These are phyloP conservation scores for Lagerstroemia speciosa DNA, from an alignment of 345 rosid genomes.

Conservation along the genomic window DNA sequence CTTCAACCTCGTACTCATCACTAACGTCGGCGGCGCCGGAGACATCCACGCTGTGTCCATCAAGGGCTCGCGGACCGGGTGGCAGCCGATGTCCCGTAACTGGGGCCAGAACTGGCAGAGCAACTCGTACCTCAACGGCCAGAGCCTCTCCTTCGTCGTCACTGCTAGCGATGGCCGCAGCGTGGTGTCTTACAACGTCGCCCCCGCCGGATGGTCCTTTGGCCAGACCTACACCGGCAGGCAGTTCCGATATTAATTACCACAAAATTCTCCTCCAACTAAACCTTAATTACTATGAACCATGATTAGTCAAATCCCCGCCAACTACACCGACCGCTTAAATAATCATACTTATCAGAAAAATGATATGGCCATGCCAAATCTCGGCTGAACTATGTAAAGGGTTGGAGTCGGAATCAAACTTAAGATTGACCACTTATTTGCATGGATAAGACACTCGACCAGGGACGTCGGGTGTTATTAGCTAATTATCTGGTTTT, in stretches of 20 bases:
- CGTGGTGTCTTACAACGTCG: slow-evolving; percentile 53
- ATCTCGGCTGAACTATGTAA: too few species aligned
- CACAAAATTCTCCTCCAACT: background rate
- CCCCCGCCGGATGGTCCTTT: slow-evolving; percentile 61
- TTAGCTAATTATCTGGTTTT: background rate
- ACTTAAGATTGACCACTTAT: background rate
- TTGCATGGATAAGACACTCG: background rate
- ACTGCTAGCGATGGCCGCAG: slow-evolving; percentile 55
- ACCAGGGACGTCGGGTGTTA: background rate
- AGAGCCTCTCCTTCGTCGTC: slow-evolving; percentile 57
- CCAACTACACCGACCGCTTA: background rate
- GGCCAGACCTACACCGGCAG: slow-evolving; percentile 63
- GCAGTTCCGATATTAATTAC: slow-evolving; percentile 40
- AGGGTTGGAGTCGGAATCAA: background rate
- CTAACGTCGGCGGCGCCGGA: slow-evolving; percentile 76
- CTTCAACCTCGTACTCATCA: slow-evolving; percentile 59
- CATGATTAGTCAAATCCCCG: background rate
- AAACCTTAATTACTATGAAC: background rate
- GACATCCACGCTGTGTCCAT: slow-evolving; percentile 53
- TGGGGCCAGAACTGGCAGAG: slow-evolving; percentile 93
- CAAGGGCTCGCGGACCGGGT: slow-evolving; percentile 51
- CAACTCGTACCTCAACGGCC: slow-evolving; percentile 65
- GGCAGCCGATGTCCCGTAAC: slow-evolving; percentile 72
- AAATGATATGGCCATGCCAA: background rate
- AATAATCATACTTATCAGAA: background rate